phyloP scores from a whole-genome alignment of 805 yeast species.

The Spathaspora hagerdaliae region DNA sequence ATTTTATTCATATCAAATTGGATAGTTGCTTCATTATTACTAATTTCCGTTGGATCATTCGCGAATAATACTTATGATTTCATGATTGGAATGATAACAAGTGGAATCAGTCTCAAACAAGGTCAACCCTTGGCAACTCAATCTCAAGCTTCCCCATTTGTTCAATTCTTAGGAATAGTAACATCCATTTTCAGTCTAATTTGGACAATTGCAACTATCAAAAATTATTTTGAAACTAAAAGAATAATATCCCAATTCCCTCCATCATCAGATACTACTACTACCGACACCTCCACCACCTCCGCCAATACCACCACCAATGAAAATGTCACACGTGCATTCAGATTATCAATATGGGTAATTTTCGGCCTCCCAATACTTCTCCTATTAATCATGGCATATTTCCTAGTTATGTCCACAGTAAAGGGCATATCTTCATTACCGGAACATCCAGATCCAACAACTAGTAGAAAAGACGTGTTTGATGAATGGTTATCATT shows the following conservation, averaged over 20 bases:
- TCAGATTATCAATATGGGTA: slow-evolving; percentile 21
- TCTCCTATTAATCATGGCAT: slow-evolving; percentile 3
- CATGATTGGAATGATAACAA: not conserved
- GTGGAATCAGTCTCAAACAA: not conserved
- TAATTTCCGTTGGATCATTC: not conserved
- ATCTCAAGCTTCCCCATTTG: not conserved
- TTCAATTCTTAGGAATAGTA: not conserved
- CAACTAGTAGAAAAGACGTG: not conserved
- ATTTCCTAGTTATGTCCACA: not conserved
- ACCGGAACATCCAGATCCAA: not conserved
- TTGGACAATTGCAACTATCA: slow-evolving; percentile 14
- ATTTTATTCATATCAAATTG: slow-evolving; percentile 2
- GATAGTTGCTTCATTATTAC: no score
- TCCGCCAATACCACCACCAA: slow-evolving; percentile 13
- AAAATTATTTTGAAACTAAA: slow-evolving; percentile 23
- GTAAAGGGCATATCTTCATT: not conserved
- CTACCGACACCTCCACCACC: slow-evolving; percentile 8
- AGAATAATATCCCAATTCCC: slow-evolving; percentile 24
- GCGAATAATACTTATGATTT: not conserved
- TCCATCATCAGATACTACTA: slow-evolving; percentile 14
- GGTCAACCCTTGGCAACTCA: no score
- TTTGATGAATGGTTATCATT: not conserved
- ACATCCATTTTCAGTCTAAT: slow-evolving; percentile 5
- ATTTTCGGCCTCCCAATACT: slow-evolving; percentile 23
- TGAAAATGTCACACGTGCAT: slow-evolving; percentile 16